Percentiles rank a stretch among this genome's conserved stretches.
Conservation (phyloP, 305 asterid genomes). For the Plantago rigida region DNA sequence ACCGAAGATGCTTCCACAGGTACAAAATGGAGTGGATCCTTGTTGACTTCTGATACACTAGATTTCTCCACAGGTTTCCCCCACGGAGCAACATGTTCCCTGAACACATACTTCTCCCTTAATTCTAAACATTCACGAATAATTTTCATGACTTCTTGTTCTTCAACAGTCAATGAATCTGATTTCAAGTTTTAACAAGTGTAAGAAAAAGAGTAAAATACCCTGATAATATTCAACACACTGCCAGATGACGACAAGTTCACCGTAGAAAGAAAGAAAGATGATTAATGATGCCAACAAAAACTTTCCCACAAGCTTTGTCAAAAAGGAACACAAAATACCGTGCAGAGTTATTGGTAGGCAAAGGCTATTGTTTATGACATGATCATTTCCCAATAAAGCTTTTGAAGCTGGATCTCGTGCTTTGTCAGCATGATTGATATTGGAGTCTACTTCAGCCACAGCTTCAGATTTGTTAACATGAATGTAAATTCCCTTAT, state of each 20-base stretch:
- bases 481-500: slow-evolving; percentile 36
- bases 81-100: slow-evolving; percentile 78
- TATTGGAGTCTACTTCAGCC: slow-evolving; percentile 36
- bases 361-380: slow-evolving; percentile 33
- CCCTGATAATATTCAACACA: slow-evolving; percentile 18
- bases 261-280: slow-evolving; percentile 22
- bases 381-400: slow-evolving; percentile 36
- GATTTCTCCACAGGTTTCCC: slow-evolving; percentile 34
- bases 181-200: slow-evolving; percentile 30
- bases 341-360: slow-evolving; percentile 49
- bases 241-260: slow-evolving; percentile 24
- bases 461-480: slow-evolving; percentile 38
- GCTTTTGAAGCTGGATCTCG: slow-evolving; percentile 31
- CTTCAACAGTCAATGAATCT: slow-evolving; percentile 66
- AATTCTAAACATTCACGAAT: slow-evolving; percentile 67
- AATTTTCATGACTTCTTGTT: slow-evolving; percentile 74
- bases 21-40: slow-evolving; percentile 55
- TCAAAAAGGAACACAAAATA: slow-evolving; percentile 37
- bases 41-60: slow-evolving; percentile 35
- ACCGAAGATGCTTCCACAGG: slow-evolving; percentile 77
- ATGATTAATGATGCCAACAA: slow-evolving; percentile 17
- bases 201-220: slow-evolving; percentile 32
- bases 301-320: slow-evolving; percentile 19
- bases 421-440: slow-evolving; percentile 35
- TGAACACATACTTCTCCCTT: slow-evolving; percentile 73